phyloP scores from a whole-genome alignment of 2,329 filamentous ascomycete genomes.

The Botryosphaeria dothidea region DNA sequence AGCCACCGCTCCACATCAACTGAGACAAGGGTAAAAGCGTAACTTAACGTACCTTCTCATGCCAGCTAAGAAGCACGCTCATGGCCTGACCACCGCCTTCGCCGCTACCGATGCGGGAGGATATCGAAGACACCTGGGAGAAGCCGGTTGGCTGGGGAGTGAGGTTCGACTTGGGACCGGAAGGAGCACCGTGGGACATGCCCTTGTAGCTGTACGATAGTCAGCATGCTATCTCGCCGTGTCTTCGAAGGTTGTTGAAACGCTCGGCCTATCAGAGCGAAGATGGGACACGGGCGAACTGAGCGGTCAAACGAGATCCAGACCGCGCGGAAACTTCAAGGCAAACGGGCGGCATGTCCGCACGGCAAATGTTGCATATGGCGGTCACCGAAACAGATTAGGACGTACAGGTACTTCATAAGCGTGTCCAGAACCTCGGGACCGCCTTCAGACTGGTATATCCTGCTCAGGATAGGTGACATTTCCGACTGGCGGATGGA shows the following conservation, averaged over 20 bases:
- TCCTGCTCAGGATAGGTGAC: constrained; percentile 79
- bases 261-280: not conserved
- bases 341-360: not conserved
- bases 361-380: not conserved
- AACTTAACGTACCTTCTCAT: constrained; percentile 69
- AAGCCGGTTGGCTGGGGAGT: constrained; percentile 85
- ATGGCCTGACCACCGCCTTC: constrained; percentile 81
- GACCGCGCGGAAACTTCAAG: not conserved
- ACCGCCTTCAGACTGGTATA: constrained; percentile 77
- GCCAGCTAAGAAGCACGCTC: constrained; percentile 97
- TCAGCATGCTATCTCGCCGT: not conserved
- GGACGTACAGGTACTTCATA: constrained; percentile 92
- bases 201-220: constrained; percentile 76
- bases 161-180: constrained; percentile 38
- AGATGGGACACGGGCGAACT: not conserved
- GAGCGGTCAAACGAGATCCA: not conserved
- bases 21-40: constrained; percentile 11
- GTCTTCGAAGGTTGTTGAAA: constrained; percentile 19
- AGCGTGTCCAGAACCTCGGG: constrained; percentile 85
- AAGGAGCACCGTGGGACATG: constrained; percentile 58
- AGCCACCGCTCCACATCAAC: not conserved
- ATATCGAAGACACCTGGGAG: constrained; percentile 72
- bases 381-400: not conserved
- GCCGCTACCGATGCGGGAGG: constrained; percentile 54
- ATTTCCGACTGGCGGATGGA: constrained; percentile 96